phyloP scores from a whole-genome alignment of 2,329 filamentous ascomycete species.

The Zymoseptoria crescenta region DNA sequence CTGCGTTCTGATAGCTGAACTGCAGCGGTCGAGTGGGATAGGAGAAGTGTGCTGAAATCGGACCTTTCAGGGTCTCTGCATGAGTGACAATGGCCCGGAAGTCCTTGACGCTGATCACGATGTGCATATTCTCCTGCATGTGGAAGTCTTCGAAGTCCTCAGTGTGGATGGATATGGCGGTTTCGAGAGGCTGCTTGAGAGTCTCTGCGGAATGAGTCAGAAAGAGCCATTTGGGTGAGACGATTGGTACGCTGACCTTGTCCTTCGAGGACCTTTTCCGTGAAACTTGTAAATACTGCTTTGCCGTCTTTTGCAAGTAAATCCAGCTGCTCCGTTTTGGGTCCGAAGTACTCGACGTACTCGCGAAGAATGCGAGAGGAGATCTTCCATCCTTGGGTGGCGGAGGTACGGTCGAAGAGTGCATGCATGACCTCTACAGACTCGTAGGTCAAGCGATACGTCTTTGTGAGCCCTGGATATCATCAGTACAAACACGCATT shows the following conservation, averaged over 20 bases:
- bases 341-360: conserved; percentile 72
- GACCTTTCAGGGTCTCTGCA: conserved; percentile 60
- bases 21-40: conserved; percentile 64
- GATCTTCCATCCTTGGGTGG: conserved; percentile 64
- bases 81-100: conserved; percentile 73
- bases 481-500: conserved; percentile 12
- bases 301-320: conserved; percentile 63
- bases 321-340: conserved; percentile 72
- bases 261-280: conserved; percentile 66
- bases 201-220: conserved; percentile 47
- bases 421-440: conserved; percentile 66
- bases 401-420: conserved; percentile 60
- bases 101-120: conserved; percentile 75
- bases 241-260: conserved; percentile 40
- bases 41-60: conserved; percentile 62
- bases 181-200: conserved; percentile 71
- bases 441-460: conserved; percentile 69
- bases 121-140: conserved; percentile 67
- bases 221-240: neutral
- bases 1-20: conserved; percentile 61
- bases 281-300: conserved; percentile 72
- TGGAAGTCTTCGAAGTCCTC: conserved; percentile 69
- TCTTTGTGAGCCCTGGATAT: conserved; percentile 59
- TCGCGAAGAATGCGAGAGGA: conserved; percentile 63
- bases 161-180: conserved; percentile 67